Percentiles rank a stretch among this genome's conserved stretches.
phyloP scores from a whole-genome alignment of 805 yeast genomes.

The Pichia deserticola region DNA sequence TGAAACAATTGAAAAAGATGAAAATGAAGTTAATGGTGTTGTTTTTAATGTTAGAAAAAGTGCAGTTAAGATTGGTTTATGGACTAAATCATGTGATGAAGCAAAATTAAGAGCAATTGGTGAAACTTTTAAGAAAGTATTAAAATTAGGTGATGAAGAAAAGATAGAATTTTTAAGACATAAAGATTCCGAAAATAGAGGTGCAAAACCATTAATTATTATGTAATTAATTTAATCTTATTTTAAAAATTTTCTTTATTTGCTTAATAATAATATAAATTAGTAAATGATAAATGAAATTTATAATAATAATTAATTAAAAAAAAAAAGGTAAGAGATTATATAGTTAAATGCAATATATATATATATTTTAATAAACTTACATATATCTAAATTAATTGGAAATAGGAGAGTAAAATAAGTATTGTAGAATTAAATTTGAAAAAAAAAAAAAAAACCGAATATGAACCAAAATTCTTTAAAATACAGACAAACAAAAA shows the following conservation, averaged over 20 bases:
- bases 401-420: too few relatives aligned
- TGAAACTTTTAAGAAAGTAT: slow-evolving; percentile 76
- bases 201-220: slow-evolving; percentile 22
- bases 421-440: background rate
- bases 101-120: slow-evolving; percentile 66
- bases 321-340: too few relatives aligned
- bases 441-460: background rate
- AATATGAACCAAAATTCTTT: too few relatives aligned
- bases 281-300: too few relatives aligned
- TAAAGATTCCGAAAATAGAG: slow-evolving; percentile 35
- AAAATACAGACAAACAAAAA: background rate
- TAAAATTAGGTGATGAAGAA: slow-evolving; percentile 67
- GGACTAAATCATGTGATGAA: slow-evolving; percentile 81
- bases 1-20: slow-evolving; percentile 77
- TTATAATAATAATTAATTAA: too few relatives aligned
- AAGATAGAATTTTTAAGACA: slow-evolving; percentile 75
- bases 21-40: slow-evolving; percentile 87
- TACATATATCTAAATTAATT: too few relatives aligned
- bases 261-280: background rate
- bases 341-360: too few relatives aligned
- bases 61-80: slow-evolving; percentile 77
- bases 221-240: slow-evolving; percentile 8
- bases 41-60: slow-evolving; percentile 82
- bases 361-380: too few relatives aligned
- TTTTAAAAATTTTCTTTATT: background rate